Percentiles rank a stretch among this genome's conserved stretches.
Conservation (phyloP, 345 rosid species). For the Turnera subulata region DNA sequence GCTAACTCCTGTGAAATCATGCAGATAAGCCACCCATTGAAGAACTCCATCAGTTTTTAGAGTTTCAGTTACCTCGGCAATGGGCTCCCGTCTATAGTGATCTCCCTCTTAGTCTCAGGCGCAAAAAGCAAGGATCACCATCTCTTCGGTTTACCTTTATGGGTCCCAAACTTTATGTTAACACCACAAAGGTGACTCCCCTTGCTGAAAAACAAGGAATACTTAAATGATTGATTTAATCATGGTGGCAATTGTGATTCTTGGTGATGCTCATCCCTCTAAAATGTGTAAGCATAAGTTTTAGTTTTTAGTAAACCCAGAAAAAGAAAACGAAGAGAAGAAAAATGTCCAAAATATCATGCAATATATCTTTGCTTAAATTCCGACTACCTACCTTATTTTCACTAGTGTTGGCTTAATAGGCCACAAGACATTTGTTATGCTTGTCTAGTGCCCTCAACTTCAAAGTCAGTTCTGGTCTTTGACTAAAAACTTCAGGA, state of each 20-base stretch:
- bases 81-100: constrained; percentile 98
- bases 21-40: constrained; percentile 94
- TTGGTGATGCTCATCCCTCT: not conserved
- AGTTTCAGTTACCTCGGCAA: constrained; percentile 90
- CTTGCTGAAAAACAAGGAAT: constrained; percentile 1
- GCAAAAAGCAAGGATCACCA: constrained; percentile 61
- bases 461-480: no score
- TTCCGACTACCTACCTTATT: no score
- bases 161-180: constrained; percentile 93
- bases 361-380: no score
- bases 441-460: no score
- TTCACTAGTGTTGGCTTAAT: no score
- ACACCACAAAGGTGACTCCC: constrained; percentile 53
- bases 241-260: not conserved
- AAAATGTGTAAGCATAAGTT: not conserved
- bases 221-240: not conserved
- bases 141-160: constrained; percentile 74
- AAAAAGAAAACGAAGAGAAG: no score
- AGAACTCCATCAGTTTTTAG: constrained; percentile 85
- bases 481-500: no score
- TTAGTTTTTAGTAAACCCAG: no score
- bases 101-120: constrained; percentile 76
- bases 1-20: constrained; percentile 11
- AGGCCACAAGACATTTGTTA: no score
- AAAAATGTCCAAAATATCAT: no score